These are phyloP conservation scores for Neoascochyta sp. DNA, from an alignment of 2,329 filamentous ascomycete genomes.

Conservation along the genomic window DNA sequence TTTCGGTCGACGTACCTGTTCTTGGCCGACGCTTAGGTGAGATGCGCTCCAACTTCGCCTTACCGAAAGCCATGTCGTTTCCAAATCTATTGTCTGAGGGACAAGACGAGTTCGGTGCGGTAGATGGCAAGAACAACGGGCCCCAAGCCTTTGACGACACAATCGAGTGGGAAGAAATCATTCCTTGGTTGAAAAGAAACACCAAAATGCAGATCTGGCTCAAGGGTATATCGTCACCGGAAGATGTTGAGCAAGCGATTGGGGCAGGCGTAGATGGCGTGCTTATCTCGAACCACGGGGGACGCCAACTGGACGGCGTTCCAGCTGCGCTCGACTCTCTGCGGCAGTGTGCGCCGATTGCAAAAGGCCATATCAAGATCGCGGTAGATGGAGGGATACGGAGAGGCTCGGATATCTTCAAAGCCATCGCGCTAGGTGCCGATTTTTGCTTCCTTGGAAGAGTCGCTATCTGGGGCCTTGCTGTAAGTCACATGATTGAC, in stretches of 20 bases:
- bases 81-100: constrained; percentile 42
- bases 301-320: constrained; percentile 56
- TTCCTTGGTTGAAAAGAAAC: constrained; percentile 48
- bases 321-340: constrained; percentile 52
- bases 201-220: constrained; percentile 51
- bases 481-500: constrained; percentile 26
- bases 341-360: constrained; percentile 39
- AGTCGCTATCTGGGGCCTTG: constrained; percentile 50
- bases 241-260: constrained; percentile 46
- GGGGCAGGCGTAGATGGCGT: constrained; percentile 39
- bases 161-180: constrained; percentile 48
- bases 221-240: constrained; percentile 33
- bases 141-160: constrained; percentile 18
- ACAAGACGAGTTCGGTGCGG: constrained; percentile 13
- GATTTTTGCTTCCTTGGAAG: constrained; percentile 50
- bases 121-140: constrained; percentile 14
- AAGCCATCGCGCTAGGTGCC: constrained; percentile 53
- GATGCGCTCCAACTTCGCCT: constrained; percentile 50
- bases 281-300: constrained; percentile 58
- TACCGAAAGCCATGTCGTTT: constrained; percentile 45
- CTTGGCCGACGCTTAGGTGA: constrained; percentile 54
- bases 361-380: constrained; percentile 51
- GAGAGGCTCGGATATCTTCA: constrained; percentile 56
- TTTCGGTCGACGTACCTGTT: constrained; percentile 55
- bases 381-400: constrained; percentile 60